Percentiles rank a stretch among this genome's conserved stretches.
phyloP scores from a whole-genome alignment of 768 basidiomycete species.

The Boletus reticuloceps region DNA sequence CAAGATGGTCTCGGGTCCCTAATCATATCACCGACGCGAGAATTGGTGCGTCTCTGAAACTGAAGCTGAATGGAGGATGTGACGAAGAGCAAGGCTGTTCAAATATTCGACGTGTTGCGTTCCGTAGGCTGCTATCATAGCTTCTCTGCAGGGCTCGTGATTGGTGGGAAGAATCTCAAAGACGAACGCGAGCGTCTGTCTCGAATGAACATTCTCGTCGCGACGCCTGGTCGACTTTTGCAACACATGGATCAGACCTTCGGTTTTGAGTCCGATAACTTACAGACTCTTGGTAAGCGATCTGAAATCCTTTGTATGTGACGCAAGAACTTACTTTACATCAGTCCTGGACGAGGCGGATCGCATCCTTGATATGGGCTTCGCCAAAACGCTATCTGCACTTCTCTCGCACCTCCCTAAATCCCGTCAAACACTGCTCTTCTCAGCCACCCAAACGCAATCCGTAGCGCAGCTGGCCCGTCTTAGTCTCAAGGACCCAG shows the following conservation, averaged over 20 bases:
- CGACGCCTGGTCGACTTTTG: constrained; percentile 90
- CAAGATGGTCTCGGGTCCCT: constrained; percentile 81
- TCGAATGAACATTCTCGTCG: constrained; percentile 98
- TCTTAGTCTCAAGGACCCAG: constrained; percentile 81
- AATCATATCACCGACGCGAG: constrained; percentile 91
- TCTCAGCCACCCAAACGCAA: constrained; percentile 95
- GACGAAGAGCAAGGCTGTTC: constrained; percentile 67
- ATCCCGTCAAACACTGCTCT: constrained; percentile 91
- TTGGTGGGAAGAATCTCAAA: constrained; percentile 93
- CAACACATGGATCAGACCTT: constrained; percentile 99
- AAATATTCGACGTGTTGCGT: constrained; percentile 96
- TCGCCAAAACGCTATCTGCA: constrained; percentile 83
- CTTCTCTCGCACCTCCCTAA: constrained; percentile 90
- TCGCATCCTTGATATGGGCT: constrained; percentile 95
- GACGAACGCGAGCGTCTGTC: constrained; percentile 87
- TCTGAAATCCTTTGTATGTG: background rate
- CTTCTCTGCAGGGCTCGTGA: constrained; percentile 93
- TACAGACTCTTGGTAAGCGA: constrained; percentile 83
- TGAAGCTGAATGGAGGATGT: background rate
- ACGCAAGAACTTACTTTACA: background rate
- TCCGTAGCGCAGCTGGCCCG: constrained; percentile 87
- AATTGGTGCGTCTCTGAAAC: constrained; percentile 57
- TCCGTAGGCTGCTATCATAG: constrained; percentile 88
- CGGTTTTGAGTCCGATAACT: constrained; percentile 86
- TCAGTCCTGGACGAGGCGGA: constrained; percentile 96